Evolutionary conservation across 2,329 filamentous ascomycete genomes (phyloP).

Genomic region (Stagonosporopsis vannaccii): DNA sequence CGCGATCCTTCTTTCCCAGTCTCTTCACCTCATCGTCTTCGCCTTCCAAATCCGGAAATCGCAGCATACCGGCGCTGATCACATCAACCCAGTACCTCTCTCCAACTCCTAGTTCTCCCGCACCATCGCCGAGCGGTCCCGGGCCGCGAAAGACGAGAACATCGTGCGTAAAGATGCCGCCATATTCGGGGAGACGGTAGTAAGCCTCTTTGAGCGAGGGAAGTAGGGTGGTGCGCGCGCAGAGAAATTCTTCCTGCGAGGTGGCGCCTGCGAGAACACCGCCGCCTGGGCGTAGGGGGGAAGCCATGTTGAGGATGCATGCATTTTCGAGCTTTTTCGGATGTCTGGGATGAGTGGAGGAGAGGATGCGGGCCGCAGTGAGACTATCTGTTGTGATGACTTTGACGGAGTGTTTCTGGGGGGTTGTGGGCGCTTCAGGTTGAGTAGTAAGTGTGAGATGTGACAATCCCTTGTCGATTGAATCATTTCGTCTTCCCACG

Average conservation of each 20-base stretch:
- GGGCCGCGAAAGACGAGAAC: slow-evolving; percentile 64
- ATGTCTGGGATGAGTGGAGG: slow-evolving; percentile 18
- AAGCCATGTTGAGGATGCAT: slow-evolving; percentile 70
- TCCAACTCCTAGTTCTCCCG: slow-evolving; percentile 52
- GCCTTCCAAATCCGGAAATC: slow-evolving; percentile 61
- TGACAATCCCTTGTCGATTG: slow-evolving; percentile 21
- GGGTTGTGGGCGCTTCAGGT: neutral
- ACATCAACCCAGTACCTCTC: slow-evolving; percentile 67
- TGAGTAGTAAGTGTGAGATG: slow-evolving; percentile 18
- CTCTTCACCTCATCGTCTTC: slow-evolving; percentile 50
- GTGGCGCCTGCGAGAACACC: slow-evolving; percentile 67
- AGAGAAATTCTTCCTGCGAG: slow-evolving; percentile 69
- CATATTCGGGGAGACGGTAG: slow-evolving; percentile 67
- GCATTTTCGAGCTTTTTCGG: slow-evolving; percentile 50
- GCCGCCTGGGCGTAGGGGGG: slow-evolving; percentile 66
- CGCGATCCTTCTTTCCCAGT: slow-evolving; percentile 56
- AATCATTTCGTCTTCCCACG: slow-evolving; percentile 20
- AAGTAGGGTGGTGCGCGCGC: slow-evolving; percentile 66
- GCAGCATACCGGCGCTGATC: slow-evolving; percentile 64
- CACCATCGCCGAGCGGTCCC: slow-evolving; percentile 35
- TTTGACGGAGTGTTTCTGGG: slow-evolving; percentile 46
- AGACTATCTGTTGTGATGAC: slow-evolving; percentile 63
- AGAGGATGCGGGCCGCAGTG: slow-evolving; percentile 56
- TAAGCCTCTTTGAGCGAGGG: slow-evolving; percentile 65
- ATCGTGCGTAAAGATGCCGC: slow-evolving; percentile 64